Conservation (phyloP, 2,329 filamentous ascomycete genomes). For the Pezicula radicicola region DNA sequence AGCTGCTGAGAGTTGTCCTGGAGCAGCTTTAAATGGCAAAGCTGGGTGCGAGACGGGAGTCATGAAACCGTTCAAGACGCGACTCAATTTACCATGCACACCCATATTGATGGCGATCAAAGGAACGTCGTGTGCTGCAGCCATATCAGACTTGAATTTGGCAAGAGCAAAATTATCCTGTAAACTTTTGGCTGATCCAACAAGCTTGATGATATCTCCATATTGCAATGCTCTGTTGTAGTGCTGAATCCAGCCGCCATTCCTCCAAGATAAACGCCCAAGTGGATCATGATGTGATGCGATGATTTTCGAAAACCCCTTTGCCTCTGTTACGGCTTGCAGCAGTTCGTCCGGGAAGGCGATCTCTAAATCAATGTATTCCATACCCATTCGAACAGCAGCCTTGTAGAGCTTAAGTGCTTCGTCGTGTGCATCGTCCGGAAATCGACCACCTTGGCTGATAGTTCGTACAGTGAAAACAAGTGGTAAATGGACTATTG, state of each 20-base stretch:
- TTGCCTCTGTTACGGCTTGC: constrained; percentile 59
- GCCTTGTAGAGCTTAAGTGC: constrained; percentile 73
- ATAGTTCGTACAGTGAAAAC: constrained; percentile 90
- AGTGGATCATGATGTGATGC: constrained; percentile 92
- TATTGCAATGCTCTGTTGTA: constrained; percentile 90
- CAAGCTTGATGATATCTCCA: constrained; percentile 91
- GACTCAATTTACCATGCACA: constrained; percentile 77
- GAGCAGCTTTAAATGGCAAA: constrained; percentile 89
- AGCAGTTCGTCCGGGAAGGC: constrained; percentile 77
- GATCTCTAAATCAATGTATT: constrained; percentile 93
- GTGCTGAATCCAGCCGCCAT: constrained; percentile 85
- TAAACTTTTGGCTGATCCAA: constrained; percentile 72
- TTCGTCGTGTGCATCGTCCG: constrained; percentile 69
- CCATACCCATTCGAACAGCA: constrained; percentile 79
- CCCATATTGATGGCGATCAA: constrained; percentile 98
- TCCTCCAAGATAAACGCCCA: constrained; percentile 78
- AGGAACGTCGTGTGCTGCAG: constrained; percentile 70
- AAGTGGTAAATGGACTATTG: constrained; percentile 70
- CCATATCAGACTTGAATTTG: constrained; percentile 76
- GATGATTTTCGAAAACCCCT: constrained; percentile 78
- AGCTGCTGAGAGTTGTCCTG: constrained; percentile 85
- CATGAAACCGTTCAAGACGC: constrained; percentile 88
- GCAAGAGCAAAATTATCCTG: constrained; percentile 86
- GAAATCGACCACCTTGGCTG: constrained; percentile 84
- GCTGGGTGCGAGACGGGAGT: constrained; percentile 89